Percentiles rank a stretch among this genome's conserved stretches.
Evolutionary conservation across 2,329 filamentous ascomycete species (phyloP).

Genomic region (Mycosphaerella sp.): DNA sequence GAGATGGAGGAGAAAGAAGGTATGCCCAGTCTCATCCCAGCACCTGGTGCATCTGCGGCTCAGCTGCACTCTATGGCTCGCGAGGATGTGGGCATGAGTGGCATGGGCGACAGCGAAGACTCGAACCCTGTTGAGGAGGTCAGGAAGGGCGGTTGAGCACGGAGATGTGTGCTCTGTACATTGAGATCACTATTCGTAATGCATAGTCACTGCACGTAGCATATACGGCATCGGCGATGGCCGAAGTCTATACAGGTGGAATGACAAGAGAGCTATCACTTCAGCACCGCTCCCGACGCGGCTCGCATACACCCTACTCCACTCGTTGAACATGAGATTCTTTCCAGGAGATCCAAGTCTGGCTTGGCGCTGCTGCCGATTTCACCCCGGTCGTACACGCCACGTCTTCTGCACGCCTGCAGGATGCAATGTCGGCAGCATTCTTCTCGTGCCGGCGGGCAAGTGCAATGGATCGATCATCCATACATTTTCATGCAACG

Average conservation of each 20-base stretch:
- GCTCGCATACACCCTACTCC: neutral
- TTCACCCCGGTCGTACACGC: no score
- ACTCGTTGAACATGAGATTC: neutral
- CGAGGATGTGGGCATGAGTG: slow-evolving; percentile 15
- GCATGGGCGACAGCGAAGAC: slow-evolving; percentile 14
- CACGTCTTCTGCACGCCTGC: no score
- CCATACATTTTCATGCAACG: no score
- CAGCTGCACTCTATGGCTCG: neutral
- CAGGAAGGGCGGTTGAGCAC: slow-evolving; percentile 4
- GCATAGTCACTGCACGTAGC: neutral
- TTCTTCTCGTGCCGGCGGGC: neutral
- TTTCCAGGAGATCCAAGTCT: neutral
- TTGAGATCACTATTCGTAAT: neutral
- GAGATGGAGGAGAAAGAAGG: slow-evolving; percentile 28
- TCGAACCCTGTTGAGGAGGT: slow-evolving; percentile 7
- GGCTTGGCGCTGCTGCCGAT: no score
- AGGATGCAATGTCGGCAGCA: neutral
- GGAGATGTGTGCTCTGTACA: neutral
- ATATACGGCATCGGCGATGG: neutral
- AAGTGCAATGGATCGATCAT: no score
- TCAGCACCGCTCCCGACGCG: neutral
- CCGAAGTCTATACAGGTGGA: neutral
- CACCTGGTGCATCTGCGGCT: neutral
- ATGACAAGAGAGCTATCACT: neutral
- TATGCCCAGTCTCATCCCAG: slow-evolving; percentile 4